Evolutionary conservation across 1,284 basidiomycete genomes (phyloP).

Genomic region (Porodaedalea pini): DNA sequence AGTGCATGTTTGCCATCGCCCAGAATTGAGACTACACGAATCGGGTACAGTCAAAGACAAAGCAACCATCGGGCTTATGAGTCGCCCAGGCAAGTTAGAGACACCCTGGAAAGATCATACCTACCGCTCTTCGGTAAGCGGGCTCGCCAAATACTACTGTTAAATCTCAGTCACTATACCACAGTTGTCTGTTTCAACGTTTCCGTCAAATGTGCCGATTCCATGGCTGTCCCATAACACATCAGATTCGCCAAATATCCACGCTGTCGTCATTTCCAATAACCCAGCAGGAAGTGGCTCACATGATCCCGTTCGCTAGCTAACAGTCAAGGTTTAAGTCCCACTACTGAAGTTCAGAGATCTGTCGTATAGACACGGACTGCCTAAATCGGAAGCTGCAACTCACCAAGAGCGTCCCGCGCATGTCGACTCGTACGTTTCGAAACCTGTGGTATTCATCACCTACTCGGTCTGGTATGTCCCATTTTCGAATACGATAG

Average conservation of each 20-base stretch:
- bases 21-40: constrained; percentile 37
- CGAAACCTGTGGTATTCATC: constrained; percentile 32
- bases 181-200: constrained; percentile 35
- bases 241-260: constrained; percentile 32
- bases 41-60: constrained; percentile 30
- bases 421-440: constrained; percentile 30
- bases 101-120: constrained; percentile 25
- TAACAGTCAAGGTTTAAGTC: constrained; percentile 33
- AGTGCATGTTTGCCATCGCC: constrained; percentile 34
- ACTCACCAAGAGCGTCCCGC: constrained; percentile 31
- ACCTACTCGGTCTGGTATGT: constrained; percentile 33
- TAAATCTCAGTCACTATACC: constrained; percentile 28
- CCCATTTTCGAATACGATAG: constrained; percentile 27
- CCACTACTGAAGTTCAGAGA: constrained; percentile 26
- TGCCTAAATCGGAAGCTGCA: not conserved
- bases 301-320: constrained; percentile 30
- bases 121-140: too few relatives aligned
- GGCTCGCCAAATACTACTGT: too few relatives aligned
- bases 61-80: constrained; percentile 32
- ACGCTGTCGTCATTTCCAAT: constrained; percentile 33
- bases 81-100: constrained; percentile 33
- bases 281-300: constrained; percentile 30
- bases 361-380: not conserved
- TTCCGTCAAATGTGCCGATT: constrained; percentile 33
- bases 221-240: constrained; percentile 31